Base-by-base conservation (phyloP, 768 basidiomycete species). In the Russula dissimulans region DNA sequence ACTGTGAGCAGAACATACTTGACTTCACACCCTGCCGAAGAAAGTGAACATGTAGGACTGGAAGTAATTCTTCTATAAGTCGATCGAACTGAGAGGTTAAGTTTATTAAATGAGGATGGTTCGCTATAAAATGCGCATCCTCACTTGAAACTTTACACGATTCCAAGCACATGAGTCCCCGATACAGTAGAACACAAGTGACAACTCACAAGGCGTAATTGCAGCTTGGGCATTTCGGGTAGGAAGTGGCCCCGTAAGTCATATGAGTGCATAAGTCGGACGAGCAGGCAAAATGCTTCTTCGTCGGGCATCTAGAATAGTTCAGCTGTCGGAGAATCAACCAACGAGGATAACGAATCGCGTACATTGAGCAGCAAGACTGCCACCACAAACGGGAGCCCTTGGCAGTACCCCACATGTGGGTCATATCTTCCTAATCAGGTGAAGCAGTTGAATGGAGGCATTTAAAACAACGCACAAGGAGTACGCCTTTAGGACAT, bases 151-250 rank as follows among this genome's bases (percentile, higher is more conserved):
- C 84, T 84, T 58, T 15, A 49, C 22, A 15, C 17, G 15, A 44
- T 29, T 22, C 46, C 36, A n/a, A 47, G 14, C 14, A 11, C 7
- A 42, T 63, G 8, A 57, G 31, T 11, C 39, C 15, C 15, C 39
- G 32, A 41, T 9, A 14, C 17, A 31, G 51, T 17, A 15, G 9
- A 32, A 39, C 9, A 46, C 46, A 50, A 56, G 15, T n/a, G 12
- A 18, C 10, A 29, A 70, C 84, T 75, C 69, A 90, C 89, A 61
- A 99, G 80, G 22, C 95, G 91, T 45, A 94, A 75, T 70, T 98
- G 97, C 5, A 99, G 72, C 66, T 93, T 95, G 0, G 97, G 97
- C 97, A 99, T 99, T 69, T 99, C 95, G 4, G 97, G 95, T n/a
- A 97, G 78, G 74, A 94, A 99, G 73, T 97, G 95, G 1, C 93